Evolutionary conservation across 73 alveolate species (phyloP).

Genomic region (Durusdinium trenchii): DNA sequence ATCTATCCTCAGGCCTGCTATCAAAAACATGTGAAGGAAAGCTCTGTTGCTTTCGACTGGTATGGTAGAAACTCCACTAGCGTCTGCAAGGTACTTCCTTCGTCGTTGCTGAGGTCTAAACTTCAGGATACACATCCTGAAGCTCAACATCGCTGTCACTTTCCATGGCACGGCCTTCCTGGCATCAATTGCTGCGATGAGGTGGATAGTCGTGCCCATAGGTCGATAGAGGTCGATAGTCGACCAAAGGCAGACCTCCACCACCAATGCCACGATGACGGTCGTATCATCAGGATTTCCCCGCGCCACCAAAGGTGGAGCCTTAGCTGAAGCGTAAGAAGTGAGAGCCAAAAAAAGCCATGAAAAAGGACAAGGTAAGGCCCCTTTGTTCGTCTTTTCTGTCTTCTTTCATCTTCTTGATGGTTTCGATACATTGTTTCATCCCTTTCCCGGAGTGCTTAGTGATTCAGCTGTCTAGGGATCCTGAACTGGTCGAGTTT

Average conservation of each 20-base stretch:
- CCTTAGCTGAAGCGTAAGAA: no score
- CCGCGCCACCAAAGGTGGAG: conserved; percentile 61
- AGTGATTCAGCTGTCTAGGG: no score
- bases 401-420: no score
- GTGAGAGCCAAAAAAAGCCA: no score
- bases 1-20: neutral
- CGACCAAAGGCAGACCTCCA: neutral
- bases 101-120: no score
- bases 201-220: neutral
- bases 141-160: conserved; percentile 82
- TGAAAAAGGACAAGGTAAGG: no score
- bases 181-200: neutral
- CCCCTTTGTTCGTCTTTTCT: no score
- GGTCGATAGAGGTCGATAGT: neutral
- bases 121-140: conserved; percentile 53
- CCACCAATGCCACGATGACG: conserved; percentile 66
- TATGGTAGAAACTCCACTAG: no score
- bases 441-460: no score
- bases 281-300: conserved; percentile 89
- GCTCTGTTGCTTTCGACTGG: neutral
- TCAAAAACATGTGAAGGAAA: neutral
- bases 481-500: no score
- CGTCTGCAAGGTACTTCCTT: no score
- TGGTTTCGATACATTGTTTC: no score
- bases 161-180: conserved; percentile 58